Evolutionary conservation across 139 green algal species (phyloP), one percentile per base, ranked within the genome.

Genomic region (Coccomyxa sp.): DNA sequence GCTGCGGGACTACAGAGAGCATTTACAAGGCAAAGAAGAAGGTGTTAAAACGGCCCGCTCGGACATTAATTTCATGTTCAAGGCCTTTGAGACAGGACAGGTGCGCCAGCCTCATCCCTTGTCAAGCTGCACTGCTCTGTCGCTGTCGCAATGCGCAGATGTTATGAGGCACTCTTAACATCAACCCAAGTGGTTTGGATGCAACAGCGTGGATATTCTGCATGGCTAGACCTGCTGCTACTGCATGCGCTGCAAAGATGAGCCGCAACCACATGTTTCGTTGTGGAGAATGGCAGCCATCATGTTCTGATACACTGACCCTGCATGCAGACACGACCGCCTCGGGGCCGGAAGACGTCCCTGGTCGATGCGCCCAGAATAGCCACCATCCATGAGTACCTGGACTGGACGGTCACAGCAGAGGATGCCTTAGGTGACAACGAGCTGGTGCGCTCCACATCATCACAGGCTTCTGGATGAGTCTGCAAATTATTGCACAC

Each of bases 321-420:
- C 50, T 64, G 3, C 27, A 64, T 39, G 38, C 70, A 82, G 70
- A 35, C 50, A 54, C 84, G 80, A 50, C 86, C 86, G 73, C 86
- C 88, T 27, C 79, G 82, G 44, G 85, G 82, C 36, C 35, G 86
- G 73, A 36, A 38, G 18, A 91, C 79, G 16, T 89, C 93, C 33
- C 88, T 89, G 39, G 86, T 90, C n/a, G 83, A 92, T 37, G 84
- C 91, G 74, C 89, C 92, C 8, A 87, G 94, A 24, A 87, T 89
- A 22, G 83, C 90, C 73, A 98, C 94, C 72, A 98, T 98, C 40
- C 94, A 98, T 79, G 94, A 98, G 81, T 98, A 97, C 84, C 87
- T 98, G 29, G 92, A 97, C 83, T 98, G 94, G 94, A 98, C 94
- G 6, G 88, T 97, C 14, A 96, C 94, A 3, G 91, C 90, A 7